Conservation (phyloP, 768 basidiomycete species). For the Chalciporus sphaerocephalus region DNA sequence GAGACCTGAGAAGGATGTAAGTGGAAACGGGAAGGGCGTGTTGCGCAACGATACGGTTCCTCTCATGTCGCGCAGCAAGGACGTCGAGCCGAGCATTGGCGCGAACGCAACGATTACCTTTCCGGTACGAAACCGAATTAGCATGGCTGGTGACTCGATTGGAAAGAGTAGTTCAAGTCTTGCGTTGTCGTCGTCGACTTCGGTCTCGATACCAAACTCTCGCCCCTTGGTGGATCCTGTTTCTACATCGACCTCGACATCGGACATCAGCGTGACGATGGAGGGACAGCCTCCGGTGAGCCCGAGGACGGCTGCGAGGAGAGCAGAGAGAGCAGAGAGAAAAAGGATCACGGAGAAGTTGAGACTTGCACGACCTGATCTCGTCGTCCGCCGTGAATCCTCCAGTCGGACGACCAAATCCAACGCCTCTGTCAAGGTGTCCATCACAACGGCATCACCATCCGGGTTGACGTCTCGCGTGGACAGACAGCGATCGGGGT, state of each 20-base stretch:
- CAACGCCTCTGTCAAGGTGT: not conserved
- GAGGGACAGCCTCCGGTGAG: slow-evolving; percentile 2
- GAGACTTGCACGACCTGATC: slow-evolving; percentile 41
- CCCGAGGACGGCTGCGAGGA: slow-evolving; percentile 19
- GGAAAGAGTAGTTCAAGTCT: slow-evolving; percentile 4
- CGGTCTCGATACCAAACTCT: not conserved
- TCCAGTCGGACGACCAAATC: slow-evolving; percentile 18
- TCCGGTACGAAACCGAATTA: not conserved
- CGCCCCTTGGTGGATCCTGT: no score
- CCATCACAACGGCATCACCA: not conserved
- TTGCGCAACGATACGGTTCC: not conserved
- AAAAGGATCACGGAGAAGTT: slow-evolving; percentile 37
- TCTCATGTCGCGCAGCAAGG: not conserved
- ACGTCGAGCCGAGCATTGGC: no score
- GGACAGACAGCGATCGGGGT: not conserved
- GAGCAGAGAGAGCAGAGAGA: slow-evolving; percentile 18
- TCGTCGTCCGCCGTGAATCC: slow-evolving; percentile 30
- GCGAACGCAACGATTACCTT: not conserved
- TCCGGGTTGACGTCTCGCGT: not conserved
- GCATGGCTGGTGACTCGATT: not conserved
- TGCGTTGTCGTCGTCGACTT: slow-evolving; percentile 2
- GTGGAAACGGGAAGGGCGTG: not conserved
- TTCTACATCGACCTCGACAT: not conserved
- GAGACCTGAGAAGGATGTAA: not conserved
- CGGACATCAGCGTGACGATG: not conserved